Evolutionary conservation across 73 alveolate genomes (phyloP), one percentile per base, ranked within the genome.

Genomic region (Blepharisma japonicum): DNA sequence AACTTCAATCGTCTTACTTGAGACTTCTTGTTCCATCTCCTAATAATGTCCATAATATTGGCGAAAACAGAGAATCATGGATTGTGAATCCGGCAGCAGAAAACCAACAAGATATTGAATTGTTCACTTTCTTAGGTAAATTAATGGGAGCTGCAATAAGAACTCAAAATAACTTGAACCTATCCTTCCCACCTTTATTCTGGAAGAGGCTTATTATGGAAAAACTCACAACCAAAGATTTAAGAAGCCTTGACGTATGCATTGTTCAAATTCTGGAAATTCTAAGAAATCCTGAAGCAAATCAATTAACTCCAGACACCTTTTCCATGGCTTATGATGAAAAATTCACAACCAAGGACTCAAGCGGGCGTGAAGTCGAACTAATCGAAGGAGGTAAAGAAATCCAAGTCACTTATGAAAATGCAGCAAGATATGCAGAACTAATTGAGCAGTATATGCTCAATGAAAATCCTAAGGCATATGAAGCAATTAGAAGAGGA

Each of bases 321-420:
- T 70, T 70, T 46, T 14, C 27, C 2, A 46, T 42, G 71, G 71
- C 6, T 42, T 42, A 61, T 61, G 71, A 38, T 46, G 56, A 74
- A 18, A 74, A 77, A 76, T 92, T 92, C 81, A 83, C 96, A n/a
- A 91, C 97, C 4, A 81, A 71, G 6, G 81, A 86, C 11, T 83
- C 96, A 1, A 82, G 84, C 71, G 98, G 98, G 42, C 76, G 51
- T 38, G 98, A 83, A 87, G 92, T 92, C 18, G 96, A 90, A 54
- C 77, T 92, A 45, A 66, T 87, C 48, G 90, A 85, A 71, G 92
- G 83, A 47, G 96, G 96, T 6, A 87, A 83, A 48, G 71, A 80
- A 70, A 80, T 47, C 53, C 55, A 42, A 77, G 92, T 89, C 47
- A 80, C 94, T 20, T 85, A 78, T 54, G 85, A 77, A 45, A 91